Percentiles rank a stretch among this genome's conserved stretches.
These are phyloP conservation scores for Trichoderma gracile DNA, from an alignment of 2,329 filamentous ascomycete species.

Conservation along the genomic window DNA sequence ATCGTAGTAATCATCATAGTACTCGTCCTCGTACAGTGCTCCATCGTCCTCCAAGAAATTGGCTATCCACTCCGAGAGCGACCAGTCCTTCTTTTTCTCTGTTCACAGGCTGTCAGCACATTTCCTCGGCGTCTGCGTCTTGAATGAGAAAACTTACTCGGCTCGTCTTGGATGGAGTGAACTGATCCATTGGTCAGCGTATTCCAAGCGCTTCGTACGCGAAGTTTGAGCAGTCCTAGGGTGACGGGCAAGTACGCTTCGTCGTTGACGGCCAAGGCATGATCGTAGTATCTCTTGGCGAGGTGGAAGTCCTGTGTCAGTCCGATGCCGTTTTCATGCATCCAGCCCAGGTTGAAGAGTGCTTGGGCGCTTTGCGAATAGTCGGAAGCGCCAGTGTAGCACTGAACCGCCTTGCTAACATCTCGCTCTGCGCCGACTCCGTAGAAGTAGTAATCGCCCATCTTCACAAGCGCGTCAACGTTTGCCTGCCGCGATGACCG, in stretches of 20 bases:
- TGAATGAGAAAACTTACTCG: constrained; percentile 58
- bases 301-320: constrained; percentile 95
- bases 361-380: constrained; percentile 91
- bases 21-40: constrained; percentile 64
- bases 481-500: constrained; percentile 91
- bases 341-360: constrained; percentile 97
- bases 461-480: constrained; percentile 91
- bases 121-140: too few species aligned
- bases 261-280: constrained; percentile 84
- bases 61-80: constrained; percentile 80
- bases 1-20: constrained; percentile 55
- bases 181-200: constrained; percentile 85
- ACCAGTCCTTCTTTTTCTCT: constrained; percentile 73
- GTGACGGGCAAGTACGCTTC: constrained; percentile 95
- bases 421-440: constrained; percentile 74
- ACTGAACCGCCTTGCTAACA: constrained; percentile 83
- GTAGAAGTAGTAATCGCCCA: constrained; percentile 94
- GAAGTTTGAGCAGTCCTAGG: constrained; percentile 80
- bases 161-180: constrained; percentile 89
- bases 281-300: constrained; percentile 93
- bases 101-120: constrained; percentile 8
- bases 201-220: constrained; percentile 90
- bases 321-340: constrained; percentile 96
- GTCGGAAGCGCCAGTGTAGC: constrained; percentile 90
- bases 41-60: constrained; percentile 77